A percentile compares a stretch with the other conserved stretches of the same genome.
phyloP scores from a whole-genome alignment of 2,329 filamentous ascomycete species.

The Ophiostoma himal-ulmi region DNA sequence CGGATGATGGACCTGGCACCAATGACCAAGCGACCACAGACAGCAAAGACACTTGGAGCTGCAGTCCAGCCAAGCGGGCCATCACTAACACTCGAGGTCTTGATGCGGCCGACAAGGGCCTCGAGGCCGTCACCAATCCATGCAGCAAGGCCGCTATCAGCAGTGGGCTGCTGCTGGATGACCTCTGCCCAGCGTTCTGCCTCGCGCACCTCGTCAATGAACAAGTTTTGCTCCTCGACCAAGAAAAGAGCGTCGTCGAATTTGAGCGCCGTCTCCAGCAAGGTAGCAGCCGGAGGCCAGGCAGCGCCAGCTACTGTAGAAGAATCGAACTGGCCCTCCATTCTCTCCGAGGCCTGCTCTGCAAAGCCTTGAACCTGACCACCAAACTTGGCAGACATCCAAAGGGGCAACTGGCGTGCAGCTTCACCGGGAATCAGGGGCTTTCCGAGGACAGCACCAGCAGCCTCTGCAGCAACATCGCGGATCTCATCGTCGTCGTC shows the following conservation, averaged over 20 bases:
- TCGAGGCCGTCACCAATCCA: slow-evolving; percentile 51
- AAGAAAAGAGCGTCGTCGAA: slow-evolving; percentile 69
- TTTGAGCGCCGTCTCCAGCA: slow-evolving; percentile 43
- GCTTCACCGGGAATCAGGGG: slow-evolving; percentile 45
- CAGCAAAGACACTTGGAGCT: slow-evolving; percentile 59
- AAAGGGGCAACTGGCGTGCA: slow-evolving; percentile 40
- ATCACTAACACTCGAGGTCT: slow-evolving; percentile 40
- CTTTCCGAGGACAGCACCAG: slow-evolving; percentile 41
- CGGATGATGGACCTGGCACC: slow-evolving; percentile 35
- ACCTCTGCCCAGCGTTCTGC: slow-evolving; percentile 59
- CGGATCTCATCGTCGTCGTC: slow-evolving; percentile 92
- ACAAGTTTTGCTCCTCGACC: slow-evolving; percentile 92
- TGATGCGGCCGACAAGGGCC: slow-evolving; percentile 35
- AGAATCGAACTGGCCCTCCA: slow-evolving; percentile 33
- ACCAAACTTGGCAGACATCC: slow-evolving; percentile 37
- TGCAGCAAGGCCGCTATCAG: slow-evolving; percentile 27
- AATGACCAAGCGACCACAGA: slow-evolving; percentile 47
- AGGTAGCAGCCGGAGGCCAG: slow-evolving; percentile 33
- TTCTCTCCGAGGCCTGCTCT: slow-evolving; percentile 38
- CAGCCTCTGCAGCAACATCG: slow-evolving; percentile 52
- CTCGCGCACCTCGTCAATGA: slow-evolving; percentile 75
- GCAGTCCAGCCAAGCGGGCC: slow-evolving; percentile 69
- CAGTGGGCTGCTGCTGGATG: slow-evolving; percentile 34
- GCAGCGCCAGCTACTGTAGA: slow-evolving; percentile 19
- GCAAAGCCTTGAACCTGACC: slow-evolving; percentile 34